phyloP scores from a whole-genome alignment of 2,329 filamentous ascomycete species.

The Falciphora oryzae region DNA sequence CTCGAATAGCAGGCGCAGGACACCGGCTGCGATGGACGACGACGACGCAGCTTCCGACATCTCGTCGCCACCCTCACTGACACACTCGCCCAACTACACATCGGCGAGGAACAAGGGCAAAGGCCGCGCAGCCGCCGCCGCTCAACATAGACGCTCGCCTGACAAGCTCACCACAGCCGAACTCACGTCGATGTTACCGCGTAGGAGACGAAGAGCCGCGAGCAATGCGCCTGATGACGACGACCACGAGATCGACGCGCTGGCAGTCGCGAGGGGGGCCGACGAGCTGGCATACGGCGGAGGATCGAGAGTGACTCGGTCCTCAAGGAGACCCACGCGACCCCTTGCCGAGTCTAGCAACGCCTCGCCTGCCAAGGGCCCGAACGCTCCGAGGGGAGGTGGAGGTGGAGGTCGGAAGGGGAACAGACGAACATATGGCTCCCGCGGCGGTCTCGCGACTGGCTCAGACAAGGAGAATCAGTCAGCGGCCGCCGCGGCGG shows the following conservation, averaged over 20 bases:
- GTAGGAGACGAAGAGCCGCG: slow-evolving; percentile 36
- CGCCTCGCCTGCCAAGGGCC: slow-evolving; percentile 12
- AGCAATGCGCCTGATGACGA: slow-evolving; percentile 16
- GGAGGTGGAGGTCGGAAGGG: slow-evolving; percentile 11
- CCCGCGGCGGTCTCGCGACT: slow-evolving; percentile 25
- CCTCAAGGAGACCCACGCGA: slow-evolving; percentile 1
- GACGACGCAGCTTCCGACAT: slow-evolving; percentile 44
- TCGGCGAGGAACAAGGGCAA: slow-evolving; percentile 23
- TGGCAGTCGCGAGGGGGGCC: slow-evolving; percentile 40
- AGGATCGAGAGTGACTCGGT: neutral
- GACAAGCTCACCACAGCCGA: slow-evolving; percentile 45
- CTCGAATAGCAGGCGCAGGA: slow-evolving; percentile 21
- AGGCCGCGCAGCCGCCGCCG: slow-evolving; percentile 15
- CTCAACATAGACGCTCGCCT: slow-evolving; percentile 13
- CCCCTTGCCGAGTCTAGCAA: slow-evolving; percentile 2
- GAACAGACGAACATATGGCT: slow-evolving; percentile 43
- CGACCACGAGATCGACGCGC: slow-evolving; percentile 36
- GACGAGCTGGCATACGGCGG: slow-evolving; percentile 46
- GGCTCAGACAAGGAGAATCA: slow-evolving; percentile 55
- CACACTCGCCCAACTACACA: slow-evolving; percentile 56
- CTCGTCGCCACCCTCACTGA: slow-evolving; percentile 60
- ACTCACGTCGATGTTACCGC: slow-evolving; percentile 47
- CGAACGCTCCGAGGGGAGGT: slow-evolving; percentile 1
- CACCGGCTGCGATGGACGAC: slow-evolving; percentile 32
- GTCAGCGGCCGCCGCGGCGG: slow-evolving; percentile 10